Percentiles rank a stretch among this genome's conserved stretches.
Evolutionary conservation across 352 stramenopile species (phyloP).

Genomic region (Phytophthora lateralis): DNA sequence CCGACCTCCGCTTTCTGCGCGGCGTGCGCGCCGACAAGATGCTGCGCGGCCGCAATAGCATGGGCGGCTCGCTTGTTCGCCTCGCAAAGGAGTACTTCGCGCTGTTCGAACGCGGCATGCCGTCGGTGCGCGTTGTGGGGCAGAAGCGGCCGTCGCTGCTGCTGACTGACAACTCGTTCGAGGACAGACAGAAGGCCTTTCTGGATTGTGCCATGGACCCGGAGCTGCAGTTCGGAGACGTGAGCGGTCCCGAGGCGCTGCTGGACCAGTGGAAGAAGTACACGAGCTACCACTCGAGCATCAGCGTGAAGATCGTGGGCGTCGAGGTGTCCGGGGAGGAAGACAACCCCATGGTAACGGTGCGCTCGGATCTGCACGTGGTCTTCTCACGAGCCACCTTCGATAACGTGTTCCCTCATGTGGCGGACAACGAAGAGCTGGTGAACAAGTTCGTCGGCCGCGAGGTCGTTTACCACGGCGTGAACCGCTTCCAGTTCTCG

Average conservation of each 20-base stretch:
- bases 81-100: constrained; percentile 53
- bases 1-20: constrained; percentile 49
- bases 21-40: constrained; percentile 45
- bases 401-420: constrained; percentile 64
- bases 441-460: constrained; percentile 46
- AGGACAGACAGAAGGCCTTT: constrained; percentile 40
- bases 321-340: constrained; percentile 48
- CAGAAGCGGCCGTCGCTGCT: constrained; percentile 41
- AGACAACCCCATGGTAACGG: constrained; percentile 53
- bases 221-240: constrained; percentile 38
- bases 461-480: constrained; percentile 49
- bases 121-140: constrained; percentile 18
- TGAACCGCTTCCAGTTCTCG: constrained; percentile 65
- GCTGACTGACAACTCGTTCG: constrained; percentile 12
- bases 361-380: constrained; percentile 49
- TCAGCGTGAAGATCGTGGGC: constrained; percentile 39
- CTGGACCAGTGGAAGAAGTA: constrained; percentile 57
- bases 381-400: constrained; percentile 60
- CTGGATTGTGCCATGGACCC: constrained; percentile 45
- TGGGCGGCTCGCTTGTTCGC: constrained; percentile 48
- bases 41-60: constrained; percentile 39
- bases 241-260: constrained; percentile 29
- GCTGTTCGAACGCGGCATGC: constrained; percentile 55
- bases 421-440: constrained; percentile 49
- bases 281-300: constrained; percentile 40